Base-by-base conservation (phyloP, 108 stramenopile genomes). In the Tribonema minus region DNA sequence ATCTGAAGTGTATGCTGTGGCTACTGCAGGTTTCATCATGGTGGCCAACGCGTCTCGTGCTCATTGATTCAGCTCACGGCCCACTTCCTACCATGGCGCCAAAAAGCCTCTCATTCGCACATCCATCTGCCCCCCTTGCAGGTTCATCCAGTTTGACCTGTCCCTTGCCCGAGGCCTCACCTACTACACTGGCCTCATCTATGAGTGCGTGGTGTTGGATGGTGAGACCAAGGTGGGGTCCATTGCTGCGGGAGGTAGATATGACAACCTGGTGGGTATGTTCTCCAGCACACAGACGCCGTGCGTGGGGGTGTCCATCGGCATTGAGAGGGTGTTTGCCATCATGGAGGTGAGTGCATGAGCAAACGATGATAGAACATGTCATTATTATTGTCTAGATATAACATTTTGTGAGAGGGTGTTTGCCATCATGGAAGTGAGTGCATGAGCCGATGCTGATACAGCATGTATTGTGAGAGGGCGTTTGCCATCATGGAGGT, bases 181-280 rank as follows among this genome's bases (percentile, higher is more conserved):
- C 77, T 95, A 95, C 90, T 95, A 95, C 81, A 95, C 93, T 26
- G 94, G 94, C 30, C 87, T 94, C 39, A 95, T 95, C 83, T 95
- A 95, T 82, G 94, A 95, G 85, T 92, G 91, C 27, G 91, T 95
- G 6, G 82, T 88, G 20, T 33, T 80, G 23, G 70, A 37, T 36
- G 89, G 86, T 4, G 89, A 87, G 54, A 82, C 75, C 3, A 88
- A 92, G 80, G 91, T 94, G 30, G 94, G 94, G 67, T 92, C 92
- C 60, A 93, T 95, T 67, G 94, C 92, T 37, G 94, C 91, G 5
- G 93, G 94, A 9, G 94, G 94, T 32, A 84, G 94, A 30, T 95
- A 95, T 79, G 94, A 95, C 68, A 89, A 89, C 64, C 90, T 95
- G 12, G 94, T 93, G 26, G 92, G 92, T 71, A 95, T 93, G 94